Conservation (phyloP, 73 alveolate species). For the Paramecium bursaria region DNA sequence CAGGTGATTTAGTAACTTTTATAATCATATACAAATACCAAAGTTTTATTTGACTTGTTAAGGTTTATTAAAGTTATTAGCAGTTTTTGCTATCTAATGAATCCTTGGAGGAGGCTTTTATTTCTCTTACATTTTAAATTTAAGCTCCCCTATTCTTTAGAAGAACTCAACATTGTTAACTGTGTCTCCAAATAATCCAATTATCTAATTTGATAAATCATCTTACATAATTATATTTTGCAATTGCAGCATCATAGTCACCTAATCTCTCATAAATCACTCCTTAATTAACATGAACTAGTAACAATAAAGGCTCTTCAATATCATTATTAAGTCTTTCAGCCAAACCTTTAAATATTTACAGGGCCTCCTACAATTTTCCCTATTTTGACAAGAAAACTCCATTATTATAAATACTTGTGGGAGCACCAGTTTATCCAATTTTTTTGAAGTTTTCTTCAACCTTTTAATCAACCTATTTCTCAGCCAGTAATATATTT, state of each 20-base stretch:
- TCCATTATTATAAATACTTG: slow-evolving; percentile 42
- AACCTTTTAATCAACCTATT: slow-evolving; percentile 1
- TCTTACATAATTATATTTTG: slow-evolving; percentile 35
- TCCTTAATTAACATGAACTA: slow-evolving; percentile 33
- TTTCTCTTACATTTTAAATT: slow-evolving; percentile 13
- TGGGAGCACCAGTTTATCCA: slow-evolving; percentile 36
- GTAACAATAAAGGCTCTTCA: slow-evolving; percentile 9
- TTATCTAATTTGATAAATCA: background rate
- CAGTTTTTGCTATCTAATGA: background rate
- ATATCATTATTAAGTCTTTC: slow-evolving; percentile 25
- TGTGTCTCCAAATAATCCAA: background rate
- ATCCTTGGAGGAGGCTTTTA: background rate
- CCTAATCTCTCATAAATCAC: slow-evolving; percentile 1
- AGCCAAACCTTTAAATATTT: slow-evolving; percentile 12
- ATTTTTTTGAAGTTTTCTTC: slow-evolving; percentile 44
- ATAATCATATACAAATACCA: background rate
- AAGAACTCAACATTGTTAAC: slow-evolving; percentile 5
- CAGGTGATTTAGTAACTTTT: slow-evolving; percentile 21
- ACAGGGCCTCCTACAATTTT: slow-evolving; percentile 27
- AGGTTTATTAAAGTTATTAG: slow-evolving; percentile 2
- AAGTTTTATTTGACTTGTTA: slow-evolving; percentile 9
- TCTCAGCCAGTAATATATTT: background rate
- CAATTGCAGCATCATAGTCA: slow-evolving; percentile 43
- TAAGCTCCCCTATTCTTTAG: slow-evolving; percentile 13
- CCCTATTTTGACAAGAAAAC: slow-evolving; percentile 56